Evolutionary conservation across 2,329 filamentous ascomycete genomes (phyloP).

Genomic region (Fusarium beomiforme): DNA sequence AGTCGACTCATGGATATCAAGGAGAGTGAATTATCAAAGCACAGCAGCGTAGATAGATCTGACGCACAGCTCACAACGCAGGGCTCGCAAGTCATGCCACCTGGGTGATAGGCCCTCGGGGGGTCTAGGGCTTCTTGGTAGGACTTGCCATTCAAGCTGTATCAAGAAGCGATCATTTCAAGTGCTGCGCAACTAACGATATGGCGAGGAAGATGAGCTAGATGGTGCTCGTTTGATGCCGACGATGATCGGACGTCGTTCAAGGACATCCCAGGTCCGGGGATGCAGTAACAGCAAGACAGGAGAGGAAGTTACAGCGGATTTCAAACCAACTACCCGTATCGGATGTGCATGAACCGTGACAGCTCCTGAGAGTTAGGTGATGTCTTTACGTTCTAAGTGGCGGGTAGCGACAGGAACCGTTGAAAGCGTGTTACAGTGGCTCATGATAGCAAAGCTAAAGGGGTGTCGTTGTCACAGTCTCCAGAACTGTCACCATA

Average conservation of each 20-base stretch:
- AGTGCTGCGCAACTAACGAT: slow-evolving; percentile 18
- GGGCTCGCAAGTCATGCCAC: slow-evolving; percentile 45
- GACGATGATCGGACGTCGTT: slow-evolving; percentile 26
- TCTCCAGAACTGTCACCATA: slow-evolving; percentile 16
- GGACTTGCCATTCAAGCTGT: slow-evolving; percentile 1
- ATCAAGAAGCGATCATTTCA: slow-evolving; percentile 14
- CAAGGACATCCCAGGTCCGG: slow-evolving; percentile 18
- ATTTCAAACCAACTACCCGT: slow-evolving; percentile 26
- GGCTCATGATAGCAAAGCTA: slow-evolving; percentile 24
- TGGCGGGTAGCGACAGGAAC: slow-evolving; percentile 34
- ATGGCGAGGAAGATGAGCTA: slow-evolving; percentile 17
- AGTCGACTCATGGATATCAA: slow-evolving; percentile 9
- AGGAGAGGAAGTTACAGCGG: slow-evolving; percentile 7
- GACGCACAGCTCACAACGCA: slow-evolving; percentile 42
- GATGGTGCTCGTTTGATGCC: slow-evolving; percentile 17
- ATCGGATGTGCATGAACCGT: slow-evolving; percentile 34
- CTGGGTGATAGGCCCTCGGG: not conserved
- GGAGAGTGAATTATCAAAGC: slow-evolving; percentile 26
- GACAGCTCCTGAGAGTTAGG: slow-evolving; percentile 23
- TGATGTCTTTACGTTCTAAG: slow-evolving; percentile 26
- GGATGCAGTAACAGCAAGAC: slow-evolving; percentile 26
- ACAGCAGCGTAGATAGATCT: slow-evolving; percentile 26
- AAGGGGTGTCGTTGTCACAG: slow-evolving; percentile 17
- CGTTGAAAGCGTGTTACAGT: slow-evolving; percentile 36
- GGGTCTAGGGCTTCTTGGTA: not conserved